Conservation (phyloP, 1,284 basidiomycete genomes). For the Boletus smithii region DNA sequence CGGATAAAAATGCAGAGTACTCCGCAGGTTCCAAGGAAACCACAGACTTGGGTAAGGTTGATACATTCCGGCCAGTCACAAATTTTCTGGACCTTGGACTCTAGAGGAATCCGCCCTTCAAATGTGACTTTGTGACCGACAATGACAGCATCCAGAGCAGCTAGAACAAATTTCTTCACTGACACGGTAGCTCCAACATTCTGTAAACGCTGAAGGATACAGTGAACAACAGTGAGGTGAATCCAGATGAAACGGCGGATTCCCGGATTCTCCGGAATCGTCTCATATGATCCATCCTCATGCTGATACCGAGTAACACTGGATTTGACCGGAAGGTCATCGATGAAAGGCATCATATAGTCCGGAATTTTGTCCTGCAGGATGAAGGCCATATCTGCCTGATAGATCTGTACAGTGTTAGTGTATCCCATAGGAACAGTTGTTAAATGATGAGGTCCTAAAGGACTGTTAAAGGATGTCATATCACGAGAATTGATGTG, state of each 20-base stretch:
- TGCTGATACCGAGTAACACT: neutral
- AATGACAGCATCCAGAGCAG: conserved; percentile 13
- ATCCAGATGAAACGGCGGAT: too few species aligned
- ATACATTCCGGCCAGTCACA: neutral
- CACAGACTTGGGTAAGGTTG: neutral
- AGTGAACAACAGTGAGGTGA: too few species aligned
- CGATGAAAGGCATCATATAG: too few species aligned
- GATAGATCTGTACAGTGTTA: too few species aligned
- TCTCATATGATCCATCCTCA: too few species aligned
- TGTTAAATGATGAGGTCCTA: too few species aligned
- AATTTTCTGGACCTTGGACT: neutral
- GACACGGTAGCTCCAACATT: conserved; percentile 33
- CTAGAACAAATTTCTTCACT: conserved; percentile 24
- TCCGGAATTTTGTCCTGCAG: neutral
- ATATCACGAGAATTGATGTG: conserved; percentile 1
- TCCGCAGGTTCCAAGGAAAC: too few species aligned
- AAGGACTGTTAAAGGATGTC: conserved; percentile 19
- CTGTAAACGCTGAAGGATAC: too few species aligned
- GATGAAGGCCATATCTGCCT: conserved; percentile 1
- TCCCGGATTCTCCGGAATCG: neutral
- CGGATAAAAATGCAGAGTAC: too few species aligned
- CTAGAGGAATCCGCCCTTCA: neutral
- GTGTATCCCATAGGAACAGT: conserved; percentile 17
- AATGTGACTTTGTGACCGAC: too few species aligned
- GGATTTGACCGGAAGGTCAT: neutral